Conservation (phyloP, 306 rosid species). For the Prunus persica region DNA sequence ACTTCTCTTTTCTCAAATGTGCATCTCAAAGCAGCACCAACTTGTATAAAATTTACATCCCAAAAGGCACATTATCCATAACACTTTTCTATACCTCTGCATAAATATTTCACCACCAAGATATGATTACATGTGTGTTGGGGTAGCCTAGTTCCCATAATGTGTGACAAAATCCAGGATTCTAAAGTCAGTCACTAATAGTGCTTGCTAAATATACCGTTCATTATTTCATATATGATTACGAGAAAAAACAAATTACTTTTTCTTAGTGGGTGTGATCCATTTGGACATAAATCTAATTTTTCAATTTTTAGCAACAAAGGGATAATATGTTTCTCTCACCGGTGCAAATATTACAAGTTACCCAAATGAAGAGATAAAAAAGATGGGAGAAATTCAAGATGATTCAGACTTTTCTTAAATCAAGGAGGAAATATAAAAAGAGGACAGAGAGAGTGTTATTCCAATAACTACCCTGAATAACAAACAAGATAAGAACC, state of each 20-base stretch:
- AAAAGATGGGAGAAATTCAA: neutral
- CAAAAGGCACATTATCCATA: slow-evolving; percentile 22
- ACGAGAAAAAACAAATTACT: neutral
- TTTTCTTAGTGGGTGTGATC: neutral
- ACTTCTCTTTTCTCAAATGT: slow-evolving; percentile 14
- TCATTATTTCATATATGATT: no score
- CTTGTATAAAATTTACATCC: slow-evolving; percentile 23
- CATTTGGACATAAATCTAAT: no score
- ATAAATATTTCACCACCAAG: slow-evolving; percentile 21
- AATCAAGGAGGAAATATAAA: neutral
- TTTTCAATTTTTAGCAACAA: no score
- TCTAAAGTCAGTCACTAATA: slow-evolving; percentile 8
- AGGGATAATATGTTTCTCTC: no score
- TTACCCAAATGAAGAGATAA: neutral
- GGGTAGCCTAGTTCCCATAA: slow-evolving; percentile 28
- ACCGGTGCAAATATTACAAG: neutral
- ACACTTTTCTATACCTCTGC: slow-evolving; percentile 4
- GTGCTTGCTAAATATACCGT: neutral
- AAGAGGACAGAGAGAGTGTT: neutral
- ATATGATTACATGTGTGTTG: slow-evolving; percentile 30
- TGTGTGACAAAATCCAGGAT: slow-evolving; percentile 25
- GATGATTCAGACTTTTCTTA: neutral
- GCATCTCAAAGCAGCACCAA: slow-evolving; percentile 21
- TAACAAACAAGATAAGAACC: neutral
- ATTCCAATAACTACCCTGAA: neutral